Conservation (phyloP, 2,329 filamentous ascomycete species). For the Neoarthrinium moseri region DNA sequence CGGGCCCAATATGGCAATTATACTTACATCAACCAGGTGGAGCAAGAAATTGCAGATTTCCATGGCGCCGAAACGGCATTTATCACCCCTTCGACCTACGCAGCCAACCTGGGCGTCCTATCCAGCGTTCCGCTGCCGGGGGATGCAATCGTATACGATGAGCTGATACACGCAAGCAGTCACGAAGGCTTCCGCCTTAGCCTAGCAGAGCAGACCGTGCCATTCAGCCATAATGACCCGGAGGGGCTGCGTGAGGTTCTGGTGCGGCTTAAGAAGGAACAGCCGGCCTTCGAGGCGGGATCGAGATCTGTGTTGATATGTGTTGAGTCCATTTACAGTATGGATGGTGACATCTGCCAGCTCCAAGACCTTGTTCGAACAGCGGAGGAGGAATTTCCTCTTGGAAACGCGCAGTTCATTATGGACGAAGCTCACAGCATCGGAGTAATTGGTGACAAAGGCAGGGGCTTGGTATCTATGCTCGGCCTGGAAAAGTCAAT, state of each 20-base stretch:
- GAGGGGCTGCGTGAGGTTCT: conserved; percentile 38
- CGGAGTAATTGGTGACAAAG: conserved; percentile 47
- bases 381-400: conserved; percentile 30
- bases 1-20: conserved; percentile 4
- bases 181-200: conserved; percentile 63
- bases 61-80: conserved; percentile 57
- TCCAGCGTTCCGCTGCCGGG: conserved; percentile 48
- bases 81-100: conserved; percentile 59
- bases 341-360: conserved; percentile 45
- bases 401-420: conserved; percentile 44
- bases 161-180: conserved; percentile 64
- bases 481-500: conserved; percentile 49
- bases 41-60: conserved; percentile 35
- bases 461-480: conserved; percentile 46
- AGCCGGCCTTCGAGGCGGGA: conserved; percentile 27
- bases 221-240: conserved; percentile 42
- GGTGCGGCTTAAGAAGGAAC: conserved; percentile 22
- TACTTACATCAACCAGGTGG: conserved; percentile 11
- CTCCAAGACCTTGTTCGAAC: conserved; percentile 34
- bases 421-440: conserved; percentile 57
- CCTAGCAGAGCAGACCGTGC: conserved; percentile 42
- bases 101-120: conserved; percentile 52
- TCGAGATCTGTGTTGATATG: conserved; percentile 34
- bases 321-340: conserved; percentile 44
- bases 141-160: conserved; percentile 62